phyloP scores from a whole-genome alignment of 345 rosid species.

The Toxicodendron radicans region DNA sequence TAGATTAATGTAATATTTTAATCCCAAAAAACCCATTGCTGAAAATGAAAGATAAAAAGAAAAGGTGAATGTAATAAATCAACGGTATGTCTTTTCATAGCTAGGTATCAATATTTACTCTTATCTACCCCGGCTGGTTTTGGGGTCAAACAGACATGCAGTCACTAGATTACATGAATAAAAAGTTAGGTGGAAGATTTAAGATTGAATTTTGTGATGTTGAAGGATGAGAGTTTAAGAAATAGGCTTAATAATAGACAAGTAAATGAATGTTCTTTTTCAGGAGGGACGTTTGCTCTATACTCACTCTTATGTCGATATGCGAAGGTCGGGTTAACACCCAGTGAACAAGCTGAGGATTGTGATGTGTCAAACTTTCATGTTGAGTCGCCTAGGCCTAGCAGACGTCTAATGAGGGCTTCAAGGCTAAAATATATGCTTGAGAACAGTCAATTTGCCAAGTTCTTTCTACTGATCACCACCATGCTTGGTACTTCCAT shows the following conservation, averaged over 20 bases:
- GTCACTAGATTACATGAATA: too few relatives aligned
- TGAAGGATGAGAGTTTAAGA: too few relatives aligned
- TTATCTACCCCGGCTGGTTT: too few relatives aligned
- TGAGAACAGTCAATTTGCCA: conserved; percentile 37
- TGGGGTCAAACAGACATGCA: too few relatives aligned
- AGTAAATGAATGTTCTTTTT: neutral
- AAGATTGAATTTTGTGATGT: too few relatives aligned
- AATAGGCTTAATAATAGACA: too few relatives aligned
- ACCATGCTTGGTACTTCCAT: conserved; percentile 60
- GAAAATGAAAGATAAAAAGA: too few relatives aligned
- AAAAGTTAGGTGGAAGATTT: too few relatives aligned
- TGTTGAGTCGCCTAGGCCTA: conserved; percentile 26
- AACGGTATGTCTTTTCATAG: too few relatives aligned
- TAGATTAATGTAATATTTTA: neutral
- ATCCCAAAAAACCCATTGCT: too few relatives aligned
- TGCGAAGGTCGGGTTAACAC: conserved; percentile 47
- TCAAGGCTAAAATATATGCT: conserved; percentile 30
- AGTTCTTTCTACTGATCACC: conserved; percentile 35
- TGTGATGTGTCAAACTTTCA: conserved; percentile 32
- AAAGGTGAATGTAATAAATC: too few relatives aligned
- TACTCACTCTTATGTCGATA: conserved; percentile 53
- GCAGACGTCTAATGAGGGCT: conserved; percentile 31
- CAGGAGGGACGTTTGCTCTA: conserved; percentile 59
- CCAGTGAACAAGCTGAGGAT: conserved; percentile 49
- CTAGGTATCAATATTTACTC: too few relatives aligned